Base-by-base conservation (phyloP, 805 yeast species). In the Yarrowia keelungensis region DNA sequence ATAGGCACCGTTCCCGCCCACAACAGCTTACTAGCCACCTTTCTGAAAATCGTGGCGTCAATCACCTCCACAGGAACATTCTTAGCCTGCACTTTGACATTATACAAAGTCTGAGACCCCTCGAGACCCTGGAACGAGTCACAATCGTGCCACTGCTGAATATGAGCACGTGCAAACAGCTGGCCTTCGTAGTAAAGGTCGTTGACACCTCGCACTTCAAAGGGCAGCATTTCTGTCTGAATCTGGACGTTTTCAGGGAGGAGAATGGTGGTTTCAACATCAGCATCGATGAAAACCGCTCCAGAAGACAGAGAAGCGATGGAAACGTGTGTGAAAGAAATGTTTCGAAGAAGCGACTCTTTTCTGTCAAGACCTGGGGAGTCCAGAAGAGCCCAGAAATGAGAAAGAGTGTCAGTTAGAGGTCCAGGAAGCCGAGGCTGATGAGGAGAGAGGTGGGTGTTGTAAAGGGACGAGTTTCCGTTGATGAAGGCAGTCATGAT, bases 211-310 rank as follows among this genome's bases (percentile, higher is more conserved):
- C 56, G 16, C 14, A 62, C 67, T 10, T 46, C 46, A 7, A 62
- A 16, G 12, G 67, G 67, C 7, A 62, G 67, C 67, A 62, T 62
- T 19, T 62, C 67, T 1, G 56, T 49, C 56, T 47, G 67, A 8
- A 62, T 47, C 45, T 62, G 45, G 47, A 62, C 39, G n/a, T 47
- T 49, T 10, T 8, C 8, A 16, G 67, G 67, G 15, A 62, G 36
- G 3, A 49, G 26, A 15, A 62, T 62, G 47, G 15, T 36, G 11
- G 56, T 46, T 19, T 46, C 54, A 15, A 62, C 56, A 8, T 62
- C 56, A 1, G 67, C 67, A 15, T 62, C 67, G 26, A 62, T 62
- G 56, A 47, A 62, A 9, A 62, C 67, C 1, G 67, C 54, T 15
- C 56, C 67, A 1, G 67, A 47, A 39, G 67, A 47, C 5, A 62